phyloP scores from a whole-genome alignment of 2,329 filamentous ascomycete species.

The Paecilomyces dactylethromorphus region DNA sequence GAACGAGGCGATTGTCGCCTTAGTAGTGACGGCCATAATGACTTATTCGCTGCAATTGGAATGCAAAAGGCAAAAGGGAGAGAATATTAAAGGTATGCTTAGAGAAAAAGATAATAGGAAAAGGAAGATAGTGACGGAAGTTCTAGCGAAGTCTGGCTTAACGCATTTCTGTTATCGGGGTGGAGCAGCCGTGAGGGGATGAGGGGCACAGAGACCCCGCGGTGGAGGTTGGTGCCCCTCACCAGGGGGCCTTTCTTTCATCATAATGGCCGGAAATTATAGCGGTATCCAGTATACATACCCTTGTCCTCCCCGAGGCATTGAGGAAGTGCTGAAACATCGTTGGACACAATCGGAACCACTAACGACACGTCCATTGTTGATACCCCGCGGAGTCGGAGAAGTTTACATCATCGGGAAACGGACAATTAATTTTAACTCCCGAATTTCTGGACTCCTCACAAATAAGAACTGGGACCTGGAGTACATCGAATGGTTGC shows the following conservation, averaged over 20 bases:
- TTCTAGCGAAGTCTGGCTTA: neutral
- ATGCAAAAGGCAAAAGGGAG: neutral
- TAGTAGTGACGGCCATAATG: constrained; percentile 79
- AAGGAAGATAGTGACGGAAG: neutral
- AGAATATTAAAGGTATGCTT: neutral
- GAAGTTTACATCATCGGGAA: neutral
- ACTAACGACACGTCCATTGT: neutral
- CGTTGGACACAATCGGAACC: neutral
- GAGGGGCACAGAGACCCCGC: neutral
- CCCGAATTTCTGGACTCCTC: neutral
- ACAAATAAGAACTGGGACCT: neutral
- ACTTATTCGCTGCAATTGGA: neutral
- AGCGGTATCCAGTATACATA: neutral
- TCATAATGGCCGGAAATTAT: neutral
- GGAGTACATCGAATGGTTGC: neutral
- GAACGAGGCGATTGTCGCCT: constrained; percentile 82
- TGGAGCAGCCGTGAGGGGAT: constrained; percentile 2
- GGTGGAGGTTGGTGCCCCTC: neutral
- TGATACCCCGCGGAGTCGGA: neutral
- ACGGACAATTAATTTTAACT: neutral
- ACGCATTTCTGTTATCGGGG: neutral
- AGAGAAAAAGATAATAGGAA: neutral
- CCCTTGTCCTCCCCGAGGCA: neutral
- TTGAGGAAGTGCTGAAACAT: neutral
- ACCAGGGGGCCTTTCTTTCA: neutral